These are phyloP conservation scores for Prunus padus DNA, from an alignment of 306 rosid genomes.

Conservation along the genomic window DNA sequence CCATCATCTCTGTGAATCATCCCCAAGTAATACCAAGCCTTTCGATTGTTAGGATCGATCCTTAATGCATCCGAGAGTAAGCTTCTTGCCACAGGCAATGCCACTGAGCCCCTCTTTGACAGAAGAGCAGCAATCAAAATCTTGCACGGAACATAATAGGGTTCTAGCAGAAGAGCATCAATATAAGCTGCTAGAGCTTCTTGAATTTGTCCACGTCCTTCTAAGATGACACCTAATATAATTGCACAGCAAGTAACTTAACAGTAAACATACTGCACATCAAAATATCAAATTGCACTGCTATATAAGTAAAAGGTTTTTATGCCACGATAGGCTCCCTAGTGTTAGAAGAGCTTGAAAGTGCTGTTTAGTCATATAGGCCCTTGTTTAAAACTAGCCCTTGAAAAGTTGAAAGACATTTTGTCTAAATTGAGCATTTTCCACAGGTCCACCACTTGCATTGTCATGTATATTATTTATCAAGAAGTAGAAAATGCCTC, in stretches of 20 bases:
- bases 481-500: constrained; percentile 6
- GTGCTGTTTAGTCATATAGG: not conserved
- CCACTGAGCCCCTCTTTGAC: constrained; percentile 50
- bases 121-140: constrained; percentile 49
- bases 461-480: not conserved
- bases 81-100: constrained; percentile 70
- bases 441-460: no score
- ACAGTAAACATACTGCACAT: not conserved
- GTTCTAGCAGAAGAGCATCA: constrained; percentile 60
- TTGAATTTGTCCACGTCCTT: constrained; percentile 54
- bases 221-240: constrained; percentile 60
- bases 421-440: not conserved
- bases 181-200: constrained; percentile 55
- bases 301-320: not conserved
- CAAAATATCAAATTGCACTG: constrained; percentile 9
- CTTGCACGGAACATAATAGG: constrained; percentile 68
- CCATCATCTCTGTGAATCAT: constrained; percentile 73
- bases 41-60: constrained; percentile 73
- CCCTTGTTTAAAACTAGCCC: not conserved
- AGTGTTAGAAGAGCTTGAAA: not conserved
- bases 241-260: not conserved
- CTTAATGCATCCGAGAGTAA: constrained; percentile 75
- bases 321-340: not conserved
- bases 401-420: not conserved
- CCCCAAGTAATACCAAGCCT: constrained; percentile 86